A percentile compares a stretch with the other conserved stretches of the same genome.
Evolutionary conservation across 1,284 basidiomycete species (phyloP).

Genomic region (Volvariella surrecta): DNA sequence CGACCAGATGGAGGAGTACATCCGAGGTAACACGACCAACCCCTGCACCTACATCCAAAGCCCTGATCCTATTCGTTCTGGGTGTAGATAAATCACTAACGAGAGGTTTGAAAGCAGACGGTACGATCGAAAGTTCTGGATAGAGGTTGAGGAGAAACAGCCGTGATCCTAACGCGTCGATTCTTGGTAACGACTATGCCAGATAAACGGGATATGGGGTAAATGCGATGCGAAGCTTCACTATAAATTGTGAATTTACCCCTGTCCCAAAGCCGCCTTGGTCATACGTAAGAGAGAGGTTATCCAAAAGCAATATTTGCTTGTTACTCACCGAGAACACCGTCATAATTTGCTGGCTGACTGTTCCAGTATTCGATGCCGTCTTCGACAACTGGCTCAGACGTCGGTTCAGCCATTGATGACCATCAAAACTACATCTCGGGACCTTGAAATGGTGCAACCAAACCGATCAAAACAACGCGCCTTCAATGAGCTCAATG

Average conservation of each 20-base stretch:
- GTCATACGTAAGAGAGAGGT: constrained; percentile 21
- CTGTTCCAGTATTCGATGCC: constrained; percentile 74
- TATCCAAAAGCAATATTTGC: neutral
- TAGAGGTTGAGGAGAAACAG: constrained; percentile 76
- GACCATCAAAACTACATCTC: too few species aligned
- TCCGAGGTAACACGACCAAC: constrained; percentile 86
- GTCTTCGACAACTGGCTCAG: constrained; percentile 41
- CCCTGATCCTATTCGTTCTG: constrained; percentile 39
- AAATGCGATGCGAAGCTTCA: neutral
- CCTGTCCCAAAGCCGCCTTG: constrained; percentile 69
- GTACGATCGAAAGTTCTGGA: constrained; percentile 70
- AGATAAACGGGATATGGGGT: constrained; percentile 11
- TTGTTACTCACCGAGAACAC: constrained; percentile 51
- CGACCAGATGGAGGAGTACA: constrained; percentile 77
- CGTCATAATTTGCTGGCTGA: constrained; percentile 67
- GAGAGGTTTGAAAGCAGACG: constrained; percentile 54
- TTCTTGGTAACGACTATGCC: constrained; percentile 69
- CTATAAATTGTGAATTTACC: constrained; percentile 27
- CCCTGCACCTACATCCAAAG: constrained; percentile 86
- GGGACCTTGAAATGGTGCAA: neutral
- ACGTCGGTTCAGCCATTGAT: neutral
- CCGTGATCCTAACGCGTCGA: constrained; percentile 84
- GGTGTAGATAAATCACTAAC: constrained; percentile 18
- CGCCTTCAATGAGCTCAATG: constrained; percentile 24
- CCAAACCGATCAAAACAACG: constrained; percentile 30